phyloP scores from a whole-genome alignment of 495 filamentous ascomycete genomes.

The Aspergillus bertholletiae region DNA sequence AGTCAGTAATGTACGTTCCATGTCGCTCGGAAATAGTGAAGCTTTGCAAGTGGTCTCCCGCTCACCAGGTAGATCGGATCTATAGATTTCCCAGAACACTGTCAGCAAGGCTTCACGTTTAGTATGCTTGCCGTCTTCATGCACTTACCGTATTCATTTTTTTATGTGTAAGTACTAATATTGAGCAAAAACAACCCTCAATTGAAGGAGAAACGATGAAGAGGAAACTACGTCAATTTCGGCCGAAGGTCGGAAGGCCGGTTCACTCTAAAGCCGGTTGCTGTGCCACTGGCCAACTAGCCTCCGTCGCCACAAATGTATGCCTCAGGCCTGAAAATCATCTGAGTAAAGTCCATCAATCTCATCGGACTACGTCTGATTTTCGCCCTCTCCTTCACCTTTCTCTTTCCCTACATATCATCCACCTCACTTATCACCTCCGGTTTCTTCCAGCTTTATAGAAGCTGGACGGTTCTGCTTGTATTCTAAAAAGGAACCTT shows the following conservation, averaged over 20 bases:
- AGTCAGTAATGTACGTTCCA: constrained; percentile 21
- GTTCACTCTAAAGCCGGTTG: background rate
- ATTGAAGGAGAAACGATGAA: constrained; percentile 10
- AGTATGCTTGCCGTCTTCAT: background rate
- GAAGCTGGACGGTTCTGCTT: background rate
- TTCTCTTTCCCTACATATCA: background rate
- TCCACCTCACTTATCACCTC: background rate
- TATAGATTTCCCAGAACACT: constrained; percentile 17
- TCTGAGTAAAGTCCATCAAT: background rate
- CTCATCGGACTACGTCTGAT: background rate
- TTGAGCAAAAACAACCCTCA: background rate
- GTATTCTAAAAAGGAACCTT: background rate
- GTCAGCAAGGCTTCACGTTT: background rate
- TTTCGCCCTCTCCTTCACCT: constrained; percentile 1
- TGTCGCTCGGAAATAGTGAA: background rate
- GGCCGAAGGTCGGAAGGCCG: background rate
- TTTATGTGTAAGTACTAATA: constrained; percentile 4
- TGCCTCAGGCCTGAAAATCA: constrained; percentile 1
- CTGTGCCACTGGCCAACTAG: background rate
- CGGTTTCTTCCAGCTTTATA: background rate
- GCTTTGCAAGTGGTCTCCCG: background rate
- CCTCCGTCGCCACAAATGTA: background rate
- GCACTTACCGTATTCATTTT: constrained; percentile 47
- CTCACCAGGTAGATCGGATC: constrained; percentile 55
- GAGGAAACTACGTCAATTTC: constrained; percentile 30